Evolutionary conservation across 2,329 filamentous ascomycete genomes (phyloP).

Genomic region (Rhynchosporium agropyri): DNA sequence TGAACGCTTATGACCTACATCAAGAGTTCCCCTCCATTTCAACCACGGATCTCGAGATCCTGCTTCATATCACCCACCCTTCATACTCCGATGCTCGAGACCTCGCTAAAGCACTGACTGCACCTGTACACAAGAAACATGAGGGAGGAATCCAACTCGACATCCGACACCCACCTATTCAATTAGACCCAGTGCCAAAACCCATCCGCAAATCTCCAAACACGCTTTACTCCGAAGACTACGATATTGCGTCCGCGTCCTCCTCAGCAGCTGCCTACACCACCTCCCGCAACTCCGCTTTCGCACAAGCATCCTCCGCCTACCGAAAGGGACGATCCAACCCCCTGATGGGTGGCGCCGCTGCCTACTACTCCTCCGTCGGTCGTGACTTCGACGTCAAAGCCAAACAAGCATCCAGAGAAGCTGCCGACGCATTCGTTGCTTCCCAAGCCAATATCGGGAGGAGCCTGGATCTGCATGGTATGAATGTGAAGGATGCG

Average conservation of each 20-base stretch:
- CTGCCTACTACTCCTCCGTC: conserved; percentile 73
- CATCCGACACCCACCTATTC: conserved; percentile 38
- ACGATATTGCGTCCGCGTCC: conserved; percentile 23
- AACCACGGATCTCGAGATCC: conserved; percentile 50
- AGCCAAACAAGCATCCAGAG: conserved; percentile 61
- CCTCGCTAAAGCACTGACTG: conserved; percentile 56
- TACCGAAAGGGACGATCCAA: conserved; percentile 68
- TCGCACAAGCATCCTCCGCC: conserved; percentile 58
- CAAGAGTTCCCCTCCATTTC: conserved; percentile 57
- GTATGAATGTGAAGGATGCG: conserved; percentile 78
- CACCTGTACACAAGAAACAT: conserved; percentile 28
- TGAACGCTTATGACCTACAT: conserved; percentile 56
- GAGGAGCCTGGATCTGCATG: conserved; percentile 75
- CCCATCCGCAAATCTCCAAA: conserved; percentile 19
- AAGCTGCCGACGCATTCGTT: conserved; percentile 40
- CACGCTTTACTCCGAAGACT: conserved; percentile 18
- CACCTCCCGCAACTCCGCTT: conserved; percentile 46
- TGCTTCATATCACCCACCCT: conserved; percentile 59
- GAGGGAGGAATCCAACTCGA: conserved; percentile 34
- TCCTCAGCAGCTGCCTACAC: conserved; percentile 23
- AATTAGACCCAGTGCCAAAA: conserved; percentile 23
- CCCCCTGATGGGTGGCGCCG: conserved; percentile 73
- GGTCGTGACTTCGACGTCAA: conserved; percentile 64
- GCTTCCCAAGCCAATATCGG: conserved; percentile 52
- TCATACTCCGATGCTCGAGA: conserved; percentile 61